A percentile compares a stretch with the other conserved stretches of the same genome.
These are phyloP conservation scores for Komagataea norvegica DNA, from an alignment of 1,139 yeast species.

Conservation along the genomic window DNA sequence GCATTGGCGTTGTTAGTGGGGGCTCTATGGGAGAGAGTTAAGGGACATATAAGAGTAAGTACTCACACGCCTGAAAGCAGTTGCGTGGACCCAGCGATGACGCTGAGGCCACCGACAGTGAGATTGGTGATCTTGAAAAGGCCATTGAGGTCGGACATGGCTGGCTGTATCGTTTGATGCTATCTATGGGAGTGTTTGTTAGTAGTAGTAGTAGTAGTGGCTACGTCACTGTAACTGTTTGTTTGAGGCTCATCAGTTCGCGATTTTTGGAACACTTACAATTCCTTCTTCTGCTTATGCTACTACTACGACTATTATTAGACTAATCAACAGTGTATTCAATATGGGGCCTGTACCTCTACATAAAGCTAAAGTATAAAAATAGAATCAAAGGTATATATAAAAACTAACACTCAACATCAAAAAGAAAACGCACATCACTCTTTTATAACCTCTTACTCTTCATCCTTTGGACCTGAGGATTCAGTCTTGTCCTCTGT, in stretches of 20 bases:
- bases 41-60: conserved; percentile 1
- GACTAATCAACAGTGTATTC: conserved; percentile 6
- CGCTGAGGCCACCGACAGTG: conserved; percentile 55
- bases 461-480: conserved; percentile 38
- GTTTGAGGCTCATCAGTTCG: no score
- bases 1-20: background rate
- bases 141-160: conserved; percentile 26
- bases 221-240: no score
- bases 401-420: conserved; percentile 3
- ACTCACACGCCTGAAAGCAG: conserved; percentile 54
- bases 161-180: background rate
- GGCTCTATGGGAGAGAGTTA: background rate
- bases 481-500: conserved; percentile 47
- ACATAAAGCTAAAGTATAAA: conserved; percentile 2
- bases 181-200: no score
- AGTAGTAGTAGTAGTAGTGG: no score
- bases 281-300: no score
- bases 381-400: conserved; percentile 8
- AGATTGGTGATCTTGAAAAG: conserved; percentile 63
- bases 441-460: conserved; percentile 14
- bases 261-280: conserved; percentile 8
- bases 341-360: background rate
- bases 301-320: no score
- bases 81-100: conserved; percentile 56
- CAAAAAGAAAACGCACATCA: conserved; percentile 2